These are phyloP conservation scores for Brachypodium distachyon DNA, from an alignment of 202 grass and related monocot species.

Conservation along the genomic window DNA sequence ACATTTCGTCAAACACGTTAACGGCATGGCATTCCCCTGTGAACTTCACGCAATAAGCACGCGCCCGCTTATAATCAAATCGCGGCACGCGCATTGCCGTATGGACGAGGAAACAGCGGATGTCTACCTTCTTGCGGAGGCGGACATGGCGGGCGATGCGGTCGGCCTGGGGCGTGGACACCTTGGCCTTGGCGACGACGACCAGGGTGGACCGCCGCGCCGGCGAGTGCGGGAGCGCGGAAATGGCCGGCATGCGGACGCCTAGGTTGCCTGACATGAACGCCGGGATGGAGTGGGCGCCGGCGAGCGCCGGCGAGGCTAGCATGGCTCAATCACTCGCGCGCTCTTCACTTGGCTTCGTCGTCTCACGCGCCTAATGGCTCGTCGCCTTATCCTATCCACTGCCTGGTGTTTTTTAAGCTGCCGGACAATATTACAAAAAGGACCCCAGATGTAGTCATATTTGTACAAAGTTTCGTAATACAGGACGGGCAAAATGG, in stretches of 20 bases:
- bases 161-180: conserved; percentile 56
- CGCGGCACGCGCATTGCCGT: background rate
- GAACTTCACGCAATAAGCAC: background rate
- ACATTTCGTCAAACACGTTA: conserved; percentile 32
- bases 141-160: conserved; percentile 62
- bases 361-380: conserved; percentile 7
- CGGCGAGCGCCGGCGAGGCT: conserved; percentile 40
- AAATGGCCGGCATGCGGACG: background rate
- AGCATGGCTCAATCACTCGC: conserved; percentile 25
- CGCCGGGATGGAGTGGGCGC: conserved; percentile 31
- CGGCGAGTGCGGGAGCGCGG: background rate
- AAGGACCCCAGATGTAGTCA: background rate
- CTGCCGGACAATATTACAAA: background rate
- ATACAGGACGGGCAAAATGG: too few relatives aligned
- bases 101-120: background rate
- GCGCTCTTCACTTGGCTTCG: background rate
- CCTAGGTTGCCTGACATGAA: background rate
- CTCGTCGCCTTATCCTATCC: conserved; percentile 52
- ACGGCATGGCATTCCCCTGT: background rate
- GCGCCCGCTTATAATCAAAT: background rate
- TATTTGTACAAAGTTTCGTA: background rate
- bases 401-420: conserved; percentile 4
- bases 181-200: conserved; percentile 58
- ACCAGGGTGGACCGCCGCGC: conserved; percentile 10
- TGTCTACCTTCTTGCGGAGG: conserved; percentile 74